Evolutionary conservation across 1,139 yeast species (phyloP), one percentile per base, ranked within the genome.

Genomic region (Zygoascus meyerae): DNA sequence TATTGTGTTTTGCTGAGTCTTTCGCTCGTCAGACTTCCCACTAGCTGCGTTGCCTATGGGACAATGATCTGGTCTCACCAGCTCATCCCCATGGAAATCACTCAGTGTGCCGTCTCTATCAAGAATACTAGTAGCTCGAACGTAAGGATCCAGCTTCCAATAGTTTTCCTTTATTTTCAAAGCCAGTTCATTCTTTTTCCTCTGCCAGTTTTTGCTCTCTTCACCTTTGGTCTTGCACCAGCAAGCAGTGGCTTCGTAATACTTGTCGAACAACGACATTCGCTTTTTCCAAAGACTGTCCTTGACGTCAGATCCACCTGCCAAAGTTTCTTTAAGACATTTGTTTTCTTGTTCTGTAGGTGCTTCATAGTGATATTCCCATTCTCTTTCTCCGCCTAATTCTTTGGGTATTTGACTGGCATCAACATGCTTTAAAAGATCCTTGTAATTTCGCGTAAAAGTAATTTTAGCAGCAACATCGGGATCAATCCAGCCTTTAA

Each of bases 401-500:
- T 73, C 75, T 51, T 67, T 65, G 34, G 90, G 84, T 48, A 87
- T 72, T 56, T 75, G 66, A 38, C 76, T 67, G 36, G 64, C 58
- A 42, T 74, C 77, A 39, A 87, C 77, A 60, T 67, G 77, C 55
- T 79, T 70, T 44, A 70, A 71, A 55, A 87, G 66, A 51, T 86
- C 95, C 44, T 75, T 72, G 11, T 67, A 57, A 46, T 69, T 69
- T 57, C 80, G 79, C 26, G 95, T 85, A 66, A 87, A 87, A 21
- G 75, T 73, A 55, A 87, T 81, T 66, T 86, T 87, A 28, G 86
- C 72, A 0, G 94, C 95, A 40, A 87, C 94, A 8, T 82, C 90
- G 1, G 95, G 95, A 60, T 87, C 95, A 49, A 87, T 70, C 95
- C 95, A 86, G 55, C 79, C 81, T 64, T 83, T 86, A 58, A 87